phyloP scores from a whole-genome alignment of 2,329 filamentous ascomycete genomes.

The Apiospora saccharicola region DNA sequence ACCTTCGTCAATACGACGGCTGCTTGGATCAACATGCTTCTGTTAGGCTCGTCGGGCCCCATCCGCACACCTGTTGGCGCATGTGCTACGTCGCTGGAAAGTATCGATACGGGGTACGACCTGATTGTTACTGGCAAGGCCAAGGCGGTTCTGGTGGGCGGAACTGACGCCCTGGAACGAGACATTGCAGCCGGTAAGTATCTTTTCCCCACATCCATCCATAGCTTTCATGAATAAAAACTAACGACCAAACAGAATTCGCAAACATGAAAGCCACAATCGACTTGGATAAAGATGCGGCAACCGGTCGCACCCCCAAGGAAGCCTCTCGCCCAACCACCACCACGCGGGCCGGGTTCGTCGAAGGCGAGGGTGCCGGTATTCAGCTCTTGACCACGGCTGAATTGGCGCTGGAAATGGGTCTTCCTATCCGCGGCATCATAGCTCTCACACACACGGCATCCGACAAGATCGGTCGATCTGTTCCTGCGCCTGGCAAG shows the following conservation, averaged over 20 bases:
- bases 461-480: slow-evolving; percentile 44
- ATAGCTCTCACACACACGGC: slow-evolving; percentile 44
- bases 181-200: slow-evolving; percentile 34
- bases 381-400: slow-evolving; percentile 46
- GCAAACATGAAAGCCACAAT: slow-evolving; percentile 47
- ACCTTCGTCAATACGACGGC: slow-evolving; percentile 45
- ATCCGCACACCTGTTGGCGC: slow-evolving; percentile 46
- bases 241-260: slow-evolving; percentile 34
- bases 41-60: slow-evolving; percentile 45
- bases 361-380: slow-evolving; percentile 46
- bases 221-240: fast-evolving
- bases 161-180: slow-evolving; percentile 43
- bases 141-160: slow-evolving; percentile 44
- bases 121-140: slow-evolving; percentile 41
- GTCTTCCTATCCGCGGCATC: slow-evolving; percentile 44
- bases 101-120: slow-evolving; percentile 45
- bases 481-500: slow-evolving; percentile 47
- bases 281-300: slow-evolving; percentile 40
- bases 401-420: slow-evolving; percentile 44
- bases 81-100: slow-evolving; percentile 48
- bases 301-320: slow-evolving; percentile 38
- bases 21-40: slow-evolving; percentile 52
- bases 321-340: slow-evolving; percentile 47
- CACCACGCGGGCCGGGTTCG: slow-evolving; percentile 44
- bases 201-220: no score